Conservation (phyloP, 768 basidiomycete species). For the Coprinopsis strossmayeri region DNA sequence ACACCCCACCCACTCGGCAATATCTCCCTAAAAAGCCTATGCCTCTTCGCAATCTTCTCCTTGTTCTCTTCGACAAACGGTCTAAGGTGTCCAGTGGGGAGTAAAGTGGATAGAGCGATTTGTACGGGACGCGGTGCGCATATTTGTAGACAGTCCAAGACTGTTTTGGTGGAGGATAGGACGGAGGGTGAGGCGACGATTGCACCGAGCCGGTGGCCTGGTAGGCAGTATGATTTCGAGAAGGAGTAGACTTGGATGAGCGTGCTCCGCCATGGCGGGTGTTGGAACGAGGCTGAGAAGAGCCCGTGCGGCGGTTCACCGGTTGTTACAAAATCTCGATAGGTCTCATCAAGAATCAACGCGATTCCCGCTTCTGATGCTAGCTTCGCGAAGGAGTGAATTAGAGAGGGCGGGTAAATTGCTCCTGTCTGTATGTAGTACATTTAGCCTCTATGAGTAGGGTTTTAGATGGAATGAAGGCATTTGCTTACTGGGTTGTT, state of each 20-base stretch:
- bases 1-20: conserved; percentile 56
- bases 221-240: conserved; percentile 76
- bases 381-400: conserved; percentile 54
- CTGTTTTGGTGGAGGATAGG: conserved; percentile 38
- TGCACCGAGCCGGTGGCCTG: conserved; percentile 75
- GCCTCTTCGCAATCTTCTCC: conserved; percentile 42
- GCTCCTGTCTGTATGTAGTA: conserved; percentile 82
- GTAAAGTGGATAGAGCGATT: conserved; percentile 50
- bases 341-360: conserved; percentile 83
- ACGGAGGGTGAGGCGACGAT: conserved; percentile 57
- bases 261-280: conserved; percentile 50
- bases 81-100: conserved; percentile 37
- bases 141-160: conserved; percentile 76
- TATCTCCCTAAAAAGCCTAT: conserved; percentile 43
- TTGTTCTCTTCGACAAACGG: conserved; percentile 46
- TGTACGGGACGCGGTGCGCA: conserved; percentile 74
- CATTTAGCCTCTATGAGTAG: too few species aligned
- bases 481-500: conserved; percentile 59
- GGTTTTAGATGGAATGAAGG: not conserved
- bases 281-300: conserved; percentile 32
- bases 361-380: conserved; percentile 50
- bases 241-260: conserved; percentile 74
- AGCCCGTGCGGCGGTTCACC: conserved; percentile 49
- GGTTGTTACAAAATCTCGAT: conserved; percentile 64
- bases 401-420: conserved; percentile 49